Base-by-base conservation (phyloP, 2,329 filamentous ascomycete species). In the Pezicula rhizophila region DNA sequence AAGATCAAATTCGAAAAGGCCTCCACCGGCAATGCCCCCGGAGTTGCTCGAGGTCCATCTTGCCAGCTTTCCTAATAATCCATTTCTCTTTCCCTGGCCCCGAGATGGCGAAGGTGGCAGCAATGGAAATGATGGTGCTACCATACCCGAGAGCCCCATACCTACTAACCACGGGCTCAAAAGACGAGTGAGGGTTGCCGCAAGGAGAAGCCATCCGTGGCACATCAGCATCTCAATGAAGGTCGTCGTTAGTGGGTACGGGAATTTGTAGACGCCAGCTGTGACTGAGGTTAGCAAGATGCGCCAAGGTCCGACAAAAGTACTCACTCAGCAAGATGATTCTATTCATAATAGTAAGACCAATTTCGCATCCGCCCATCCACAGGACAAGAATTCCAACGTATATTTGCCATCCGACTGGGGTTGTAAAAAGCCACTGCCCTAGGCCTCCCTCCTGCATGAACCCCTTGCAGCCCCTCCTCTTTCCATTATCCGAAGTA, bases 1-100 rank as follows among this genome's bases (percentile, higher is more conserved):
- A 51, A 63, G 64, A 47, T 78, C 73, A 47, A 78, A 76, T 52
- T 77, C 75, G 47, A 79, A 73, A 3, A 78, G 56, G 8, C 76
- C 74, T 15, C 74, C 75, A n/a, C 75, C 74, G 28, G 75, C 72
- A 52, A 76, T 75, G 14, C 74, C 73, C 4, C 72, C 71, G 47
- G 52, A 74, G 43, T 53, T 45, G 42, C 56, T 56, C 38, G 59
- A 55, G 51, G 54, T 70, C 57, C 57, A 52, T 25, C 53, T 52
- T 26, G 50, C 41, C 34, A 64, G 50, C 17, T 51, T 57, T 35
- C 56, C 57, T 42, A 60, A 48, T n/a, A 57, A 57, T 47, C 52
- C 66, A 54, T 48, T 58, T 39, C 53, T 57, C 46, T 61, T 61
- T 35, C 53, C 49, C 20, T 52, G 48, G 3, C 66, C 56, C 56